Evolutionary conservation across 179 eudicot species (phyloP).

Genomic region (Corrigiola litoralis): DNA sequence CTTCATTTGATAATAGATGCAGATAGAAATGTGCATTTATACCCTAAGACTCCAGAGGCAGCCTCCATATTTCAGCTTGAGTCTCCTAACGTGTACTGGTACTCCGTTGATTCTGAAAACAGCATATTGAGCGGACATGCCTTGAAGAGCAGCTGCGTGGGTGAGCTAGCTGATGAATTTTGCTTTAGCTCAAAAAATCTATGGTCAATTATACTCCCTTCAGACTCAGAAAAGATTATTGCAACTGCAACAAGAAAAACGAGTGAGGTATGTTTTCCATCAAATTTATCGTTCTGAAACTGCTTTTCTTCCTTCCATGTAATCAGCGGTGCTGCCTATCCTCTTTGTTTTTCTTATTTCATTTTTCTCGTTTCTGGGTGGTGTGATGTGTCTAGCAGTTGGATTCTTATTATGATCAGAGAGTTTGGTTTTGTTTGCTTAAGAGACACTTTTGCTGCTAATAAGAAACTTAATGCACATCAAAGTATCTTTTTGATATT

Average conservation of each 20-base stretch:
- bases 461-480: too few species aligned
- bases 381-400: not conserved
- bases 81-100: slow-evolving; percentile 79
- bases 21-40: slow-evolving; percentile 57
- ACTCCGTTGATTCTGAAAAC: slow-evolving; percentile 68
- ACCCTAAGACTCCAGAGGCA: slow-evolving; percentile 79
- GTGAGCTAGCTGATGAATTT: slow-evolving; percentile 55
- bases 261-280: slow-evolving; percentile 56
- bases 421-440: too few species aligned
- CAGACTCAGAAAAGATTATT: slow-evolving; percentile 82
- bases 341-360: not conserved
- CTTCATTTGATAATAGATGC: slow-evolving; percentile 80
- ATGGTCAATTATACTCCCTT: slow-evolving; percentile 88
- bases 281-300: not conserved
- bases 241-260: slow-evolving; percentile 61
- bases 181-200: slow-evolving; percentile 66
- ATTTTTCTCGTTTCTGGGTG: not conserved
- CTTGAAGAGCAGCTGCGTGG: slow-evolving; percentile 45
- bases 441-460: too few species aligned
- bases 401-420: too few species aligned
- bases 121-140: slow-evolving; percentile 73
- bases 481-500: too few species aligned
- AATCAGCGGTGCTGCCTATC: not conserved
- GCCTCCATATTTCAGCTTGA: slow-evolving; percentile 59
- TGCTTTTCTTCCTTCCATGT: not conserved